Evolutionary conservation across 1,284 basidiomycete genomes (phyloP), one percentile per base, ranked within the genome.

Genomic region (Trametes hirsuta): DNA sequence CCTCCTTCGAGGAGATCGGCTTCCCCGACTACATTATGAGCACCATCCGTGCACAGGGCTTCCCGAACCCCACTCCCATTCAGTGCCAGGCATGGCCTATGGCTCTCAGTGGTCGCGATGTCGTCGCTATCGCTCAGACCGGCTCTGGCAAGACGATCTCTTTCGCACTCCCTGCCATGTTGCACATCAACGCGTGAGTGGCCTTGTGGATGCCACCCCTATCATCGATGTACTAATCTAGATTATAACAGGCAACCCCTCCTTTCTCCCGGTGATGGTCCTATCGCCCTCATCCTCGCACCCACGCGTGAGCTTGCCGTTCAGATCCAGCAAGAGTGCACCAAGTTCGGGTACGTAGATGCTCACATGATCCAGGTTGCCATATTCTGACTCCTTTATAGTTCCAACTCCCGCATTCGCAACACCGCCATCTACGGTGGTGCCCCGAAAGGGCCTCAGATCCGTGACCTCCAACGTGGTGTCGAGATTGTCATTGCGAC

Each of bases 11-110:
- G 57, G 97, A 99, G 79, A 88, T 90, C 68, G 95, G 93, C 59
- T 97, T 96, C 80, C 97, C 97, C 40, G 95, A 98, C 69, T 98
- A 98, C 77, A 87, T 99, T 67, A 87, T 98, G 87, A 79, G 85
- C 56, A 95, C 97, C 62, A 97, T 99, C 76, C 89, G 86, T 66
- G 93, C 94, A 34, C 94, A 97, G 78, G 97, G 97, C 54, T 99
- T 99, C 79, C 76, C 84, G 47, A 76, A 84, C 4, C 97, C 97
- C 0, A 95, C 95, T 2, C 88, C 97, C 55, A 98, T 99, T 72
- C 97, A 99, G 76, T 97, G 95, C 72, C 97, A 99, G 76, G 93
- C 96, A 11, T 98, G 96, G 96, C 96, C 96, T 1, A 97, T 98
- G 93, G 95, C 95, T 11, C 80, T 98, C 15, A 95, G 85, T 65